Conservation (phyloP, 2,329 filamentous ascomycete species). For the Calonectria multiphialidica region DNA sequence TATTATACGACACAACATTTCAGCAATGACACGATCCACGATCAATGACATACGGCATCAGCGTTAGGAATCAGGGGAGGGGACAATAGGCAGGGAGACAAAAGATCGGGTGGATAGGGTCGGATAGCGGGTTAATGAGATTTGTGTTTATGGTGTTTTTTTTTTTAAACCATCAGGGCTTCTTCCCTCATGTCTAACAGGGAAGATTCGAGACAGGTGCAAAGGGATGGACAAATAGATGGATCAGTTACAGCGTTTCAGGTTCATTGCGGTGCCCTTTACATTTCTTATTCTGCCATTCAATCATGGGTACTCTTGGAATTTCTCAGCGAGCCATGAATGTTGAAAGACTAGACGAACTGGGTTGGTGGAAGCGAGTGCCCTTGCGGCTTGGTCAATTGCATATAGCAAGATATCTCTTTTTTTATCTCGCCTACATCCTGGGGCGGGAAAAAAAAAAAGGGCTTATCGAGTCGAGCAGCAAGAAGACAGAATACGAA, state of each 20-base stretch:
- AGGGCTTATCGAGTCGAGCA: neutral
- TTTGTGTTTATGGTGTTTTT: slow-evolving; percentile 3
- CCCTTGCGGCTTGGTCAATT: neutral
- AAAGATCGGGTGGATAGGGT: neutral
- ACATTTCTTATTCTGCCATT: neutral
- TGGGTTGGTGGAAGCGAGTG: neutral
- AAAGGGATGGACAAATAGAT: slow-evolving; percentile 4
- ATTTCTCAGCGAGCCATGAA: slow-evolving; percentile 1
- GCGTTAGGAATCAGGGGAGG: neutral
- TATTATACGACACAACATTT: slow-evolving; percentile 6
- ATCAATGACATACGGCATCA: slow-evolving; percentile 3
- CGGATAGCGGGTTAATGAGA: slow-evolving; percentile 5
- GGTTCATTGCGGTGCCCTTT: slow-evolving; percentile 1
- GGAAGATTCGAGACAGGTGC: neutral
- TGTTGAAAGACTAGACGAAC: neutral
- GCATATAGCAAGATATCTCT: neutral
- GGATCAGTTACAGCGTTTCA: neutral
- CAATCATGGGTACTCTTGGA: neutral
- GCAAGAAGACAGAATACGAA: neutral
- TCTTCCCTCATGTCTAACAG: neutral
- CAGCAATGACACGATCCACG: slow-evolving; percentile 1
- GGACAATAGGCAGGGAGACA: neutral
- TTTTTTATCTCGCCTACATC: neutral
- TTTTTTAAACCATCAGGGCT: neutral
- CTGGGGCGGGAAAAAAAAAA: neutral